A percentile compares a stretch with the other conserved stretches of the same genome.
Conservation (phyloP, 495 filamentous ascomycete species). For the Xylaria longipes region DNA sequence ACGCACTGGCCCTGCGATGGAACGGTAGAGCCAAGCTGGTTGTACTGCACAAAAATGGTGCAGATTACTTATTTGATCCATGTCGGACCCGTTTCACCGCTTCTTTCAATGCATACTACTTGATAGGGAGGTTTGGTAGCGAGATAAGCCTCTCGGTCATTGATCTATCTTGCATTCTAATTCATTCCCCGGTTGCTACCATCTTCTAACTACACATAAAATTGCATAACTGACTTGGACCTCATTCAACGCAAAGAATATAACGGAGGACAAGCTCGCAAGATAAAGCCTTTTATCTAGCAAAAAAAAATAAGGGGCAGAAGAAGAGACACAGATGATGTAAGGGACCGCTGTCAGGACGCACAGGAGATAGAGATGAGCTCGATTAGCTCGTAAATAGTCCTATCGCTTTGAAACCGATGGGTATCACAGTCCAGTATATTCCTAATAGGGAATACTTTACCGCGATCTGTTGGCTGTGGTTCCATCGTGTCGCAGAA, state of each 20-base stretch:
- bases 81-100: slow-evolving; percentile 9
- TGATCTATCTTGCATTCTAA: neutral
- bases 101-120: slow-evolving; percentile 6
- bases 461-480: neutral
- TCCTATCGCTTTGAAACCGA: neutral
- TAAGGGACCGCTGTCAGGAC: neutral
- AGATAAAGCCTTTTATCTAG: neutral
- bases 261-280: neutral
- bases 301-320: neutral
- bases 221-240: neutral
- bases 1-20: slow-evolving; percentile 6
- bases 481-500: neutral
- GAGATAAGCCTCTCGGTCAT: slow-evolving; percentile 9
- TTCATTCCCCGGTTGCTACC: neutral
- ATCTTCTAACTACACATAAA: neutral
- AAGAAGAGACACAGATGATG: neutral
- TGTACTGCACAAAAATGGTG: neutral
- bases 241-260: neutral
- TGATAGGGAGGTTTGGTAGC: neutral
- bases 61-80: slow-evolving; percentile 1
- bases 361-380: neutral
- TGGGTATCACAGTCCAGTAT: neutral
- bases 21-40: neutral
- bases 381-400: neutral
- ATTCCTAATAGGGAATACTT: neutral